These are phyloP conservation scores for Dalbergia oliveri DNA, from an alignment of 306 rosid genomes.

Conservation along the genomic window DNA sequence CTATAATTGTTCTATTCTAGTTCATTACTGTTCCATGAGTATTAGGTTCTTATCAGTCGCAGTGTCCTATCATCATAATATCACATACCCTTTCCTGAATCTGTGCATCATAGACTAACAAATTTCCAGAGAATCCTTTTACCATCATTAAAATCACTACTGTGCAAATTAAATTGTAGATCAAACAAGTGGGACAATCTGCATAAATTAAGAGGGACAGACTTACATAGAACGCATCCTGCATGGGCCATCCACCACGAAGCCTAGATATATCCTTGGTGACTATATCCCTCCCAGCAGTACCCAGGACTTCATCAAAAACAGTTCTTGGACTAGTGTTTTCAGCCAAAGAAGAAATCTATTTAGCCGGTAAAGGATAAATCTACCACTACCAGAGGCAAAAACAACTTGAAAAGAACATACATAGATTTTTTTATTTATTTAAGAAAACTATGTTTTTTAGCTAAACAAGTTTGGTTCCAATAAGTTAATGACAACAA, in stretches of 20 bases:
- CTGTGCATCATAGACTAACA: not conserved
- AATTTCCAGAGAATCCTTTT: constrained; percentile 7
- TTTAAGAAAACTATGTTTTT: not conserved
- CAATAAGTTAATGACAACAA: constrained; percentile 19
- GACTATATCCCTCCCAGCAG: constrained; percentile 89
- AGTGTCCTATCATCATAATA: not conserved
- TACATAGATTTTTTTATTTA: not conserved
- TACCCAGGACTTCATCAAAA: constrained; percentile 86
- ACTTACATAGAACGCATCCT: constrained; percentile 95
- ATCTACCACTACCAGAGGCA: constrained; percentile 34
- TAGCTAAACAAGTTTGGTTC: constrained; percentile 9
- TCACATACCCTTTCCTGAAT: not conserved
- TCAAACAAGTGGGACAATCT: not conserved
- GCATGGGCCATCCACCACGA: constrained; percentile 99
- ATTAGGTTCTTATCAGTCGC: too few species aligned
- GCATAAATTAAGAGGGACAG: not conserved
- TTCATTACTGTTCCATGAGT: too few species aligned
- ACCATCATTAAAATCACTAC: not conserved
- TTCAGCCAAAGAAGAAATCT: constrained; percentile 95
- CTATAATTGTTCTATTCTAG: too few species aligned
- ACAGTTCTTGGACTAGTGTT: constrained; percentile 81
- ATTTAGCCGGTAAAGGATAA: constrained; percentile 67
- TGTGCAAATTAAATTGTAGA: constrained; percentile 7
- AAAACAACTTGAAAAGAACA: constrained; percentile 32
- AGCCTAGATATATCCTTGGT: constrained; percentile 93